Base-by-base conservation (phyloP, 2,329 filamentous ascomycete genomes). In the Sporothrix schenckii region DNA sequence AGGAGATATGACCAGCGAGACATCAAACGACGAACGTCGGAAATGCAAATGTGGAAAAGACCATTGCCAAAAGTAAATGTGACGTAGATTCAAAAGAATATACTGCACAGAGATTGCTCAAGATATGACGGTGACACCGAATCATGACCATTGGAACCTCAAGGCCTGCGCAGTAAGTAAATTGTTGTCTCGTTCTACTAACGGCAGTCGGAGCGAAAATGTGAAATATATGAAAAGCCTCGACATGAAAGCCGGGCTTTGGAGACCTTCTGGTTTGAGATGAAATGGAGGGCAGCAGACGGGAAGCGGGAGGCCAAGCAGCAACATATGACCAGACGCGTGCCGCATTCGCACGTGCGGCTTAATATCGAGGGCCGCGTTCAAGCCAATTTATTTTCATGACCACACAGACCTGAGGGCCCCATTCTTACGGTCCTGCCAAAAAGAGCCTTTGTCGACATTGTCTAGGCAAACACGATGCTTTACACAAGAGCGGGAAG, bases 401-500 rank as follows among this genome's bases (percentile, higher is more conserved):
- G 56, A 34, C 24, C 13, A 24, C 9, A 9, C 19, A 9, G 49
- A 3, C 49, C 47, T 7, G 10, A 27, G 24, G 53, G 30, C 24
- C 6, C 13, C 19, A 11, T 2, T 54, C 24, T 3, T 34, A 67
- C 1, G 24, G 65, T 67, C 65, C 49, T 67, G 49, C 65, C 65
- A 11, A 50, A 54, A 54, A 24, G 5, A 41, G 49, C 6, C 58
- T 30, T n/a, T 58, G 27, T 41, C 10, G 16, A 58, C 16, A 14
- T 58, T 39, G 24, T 1, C 9, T 2, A 41, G 34, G 7, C 60
- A 39, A 4, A 1, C 7, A 13, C 24, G 16, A 9, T n/a, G 6
- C 49, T 27, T 30, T 53, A 70, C 10, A 72, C 63, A 5, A 72
- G 63, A 6, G 71, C 69, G 1, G 71, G 71, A 2, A 72, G 50